Base-by-base conservation (phyloP, 495 filamentous ascomycete genomes). In the Acidiella bohemica region DNA sequence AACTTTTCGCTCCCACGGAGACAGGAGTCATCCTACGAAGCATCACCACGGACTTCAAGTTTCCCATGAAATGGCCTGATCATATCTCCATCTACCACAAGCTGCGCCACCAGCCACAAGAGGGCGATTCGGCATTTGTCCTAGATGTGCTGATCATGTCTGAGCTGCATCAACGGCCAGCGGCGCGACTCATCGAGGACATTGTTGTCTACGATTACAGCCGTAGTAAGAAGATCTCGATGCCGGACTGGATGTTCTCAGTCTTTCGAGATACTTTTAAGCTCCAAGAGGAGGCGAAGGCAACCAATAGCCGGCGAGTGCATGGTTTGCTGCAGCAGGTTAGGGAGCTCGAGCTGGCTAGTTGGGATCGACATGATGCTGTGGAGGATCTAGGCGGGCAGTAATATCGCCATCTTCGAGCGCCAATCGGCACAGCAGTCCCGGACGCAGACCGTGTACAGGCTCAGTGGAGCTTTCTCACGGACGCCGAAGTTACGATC, bases 1-100 rank as follows among this genome's bases (percentile, higher is more conserved):
- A 81, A 27, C 63, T 95, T 14, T 70, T 75, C 64, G 73, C 67
- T 21, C 73, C 79, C 1, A 70, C 56, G 33, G 72, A 72, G 0
- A 67, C 71, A 7, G 90, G 88, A 0, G 48, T 95, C 38, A 94
- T 95, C 34, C 58, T 95, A 53, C 67, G 73, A 52, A 81, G 76
- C 38, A 84, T 97, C 36, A 80, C 73, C 51, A 70, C 79, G 3
- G 82, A 94, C 51, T 97, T 80, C 55, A 95, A 95, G 64, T 92
- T 95, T 67, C 86, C 88, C 8, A 83, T 94, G 75, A 78, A 70
- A 35, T 92, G 73, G 52, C 87, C 88, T 0, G 87, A 96, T 62
- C 76, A 70, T 36, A 75, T 95, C 34, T 83, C 84, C 0, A 81
- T 90, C 6, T 87, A 86, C 53, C 90, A 95, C 59, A 93, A 81